A percentile compares a stretch with the other conserved stretches of the same genome.
These are phyloP conservation scores for Phytophthora pseudosyringae DNA, from an alignment of 352 stramenopile genomes.

Conservation along the genomic window DNA sequence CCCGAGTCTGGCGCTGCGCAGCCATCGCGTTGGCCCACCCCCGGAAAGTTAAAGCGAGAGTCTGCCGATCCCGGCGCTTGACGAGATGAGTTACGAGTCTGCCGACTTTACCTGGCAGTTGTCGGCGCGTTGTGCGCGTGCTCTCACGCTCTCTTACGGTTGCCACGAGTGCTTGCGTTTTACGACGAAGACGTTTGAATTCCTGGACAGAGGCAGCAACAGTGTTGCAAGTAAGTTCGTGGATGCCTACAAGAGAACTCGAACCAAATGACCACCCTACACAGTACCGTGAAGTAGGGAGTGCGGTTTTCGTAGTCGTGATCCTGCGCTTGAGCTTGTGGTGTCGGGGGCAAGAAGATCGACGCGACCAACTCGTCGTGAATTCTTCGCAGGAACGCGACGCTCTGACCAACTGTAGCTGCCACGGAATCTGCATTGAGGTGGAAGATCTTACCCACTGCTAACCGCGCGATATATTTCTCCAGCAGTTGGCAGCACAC, in stretches of 20 bases:
- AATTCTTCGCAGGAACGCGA: slow-evolving; percentile 57
- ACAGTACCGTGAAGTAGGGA: slow-evolving; percentile 64
- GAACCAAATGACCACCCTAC: no score
- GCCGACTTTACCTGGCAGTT: slow-evolving; percentile 52
- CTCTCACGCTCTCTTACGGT: slow-evolving; percentile 63
- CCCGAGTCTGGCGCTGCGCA: slow-evolving; percentile 52
- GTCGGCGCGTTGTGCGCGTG: slow-evolving; percentile 42
- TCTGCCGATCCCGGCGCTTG: slow-evolving; percentile 19
- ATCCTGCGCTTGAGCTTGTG: slow-evolving; percentile 25
- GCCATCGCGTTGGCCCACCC: slow-evolving; percentile 49
- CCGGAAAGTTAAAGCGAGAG: slow-evolving; percentile 50
- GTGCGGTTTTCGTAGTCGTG: slow-evolving; percentile 48
- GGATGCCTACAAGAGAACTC: no score
- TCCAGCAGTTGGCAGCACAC: slow-evolving; percentile 74
- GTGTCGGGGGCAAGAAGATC: slow-evolving; percentile 55
- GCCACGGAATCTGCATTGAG: slow-evolving; percentile 10
- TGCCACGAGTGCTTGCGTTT: slow-evolving; percentile 56
- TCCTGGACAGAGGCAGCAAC: slow-evolving; percentile 43
- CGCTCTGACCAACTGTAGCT: slow-evolving; percentile 42
- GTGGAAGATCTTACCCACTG: slow-evolving; percentile 12
- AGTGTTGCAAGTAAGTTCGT: neutral
- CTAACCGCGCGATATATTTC: slow-evolving; percentile 60
- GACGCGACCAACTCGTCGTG: slow-evolving; percentile 55
- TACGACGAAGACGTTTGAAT: slow-evolving; percentile 59
- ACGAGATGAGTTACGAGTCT: slow-evolving; percentile 40